Base-by-base conservation (phyloP, 768 basidiomycete genomes). In the Pulveroboletus sp. region DNA sequence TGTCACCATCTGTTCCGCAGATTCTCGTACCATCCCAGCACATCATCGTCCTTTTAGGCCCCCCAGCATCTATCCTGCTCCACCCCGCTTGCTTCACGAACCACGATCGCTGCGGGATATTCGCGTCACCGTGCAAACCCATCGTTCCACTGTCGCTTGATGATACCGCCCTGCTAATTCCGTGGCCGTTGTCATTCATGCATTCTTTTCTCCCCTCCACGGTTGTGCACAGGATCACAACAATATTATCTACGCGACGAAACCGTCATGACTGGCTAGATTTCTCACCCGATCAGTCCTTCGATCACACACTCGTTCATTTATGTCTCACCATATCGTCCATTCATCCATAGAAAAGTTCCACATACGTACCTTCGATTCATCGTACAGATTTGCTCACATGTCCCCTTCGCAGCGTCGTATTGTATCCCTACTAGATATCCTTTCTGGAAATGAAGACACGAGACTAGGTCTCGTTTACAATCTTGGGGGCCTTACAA, bases 41-140 rank as follows among this genome's bases (percentile, higher is more conserved):
- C 54, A 44, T 35, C 56, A 47, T 24, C 59, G 50, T n/a, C 59
- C 56, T 22, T 61, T 62, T 40, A 52, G 29, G 37, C 20, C 36
- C 13, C 56, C 59, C 10, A 52, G 29, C 8, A 13, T 55, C 42
- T 43, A 23, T 47, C 53, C 48, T 3, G 20, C 23, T 32, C 27
- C 46, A 13, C 40, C 23, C n/a, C 38, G 8, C 12, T n/a, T 24
- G 10, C 19, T 30, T 42, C 51, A 49, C 29, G 34, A 34, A 27
- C 14, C 49, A 22, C 39, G 37, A 30, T 35, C 58, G n/a, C 26
- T 41, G 23, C 40, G 53, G 11, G 38, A 30, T 12, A 20, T 62
- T 34, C 38, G 26, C 24, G 46, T 63, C 29, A 46, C 49, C 2
- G 49, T 60, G 32, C 58, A 63, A 35, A 54, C 61, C 24, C 47